phyloP scores from a whole-genome alignment of 2,329 filamentous ascomycete species.

The Fusarium annulatum region DNA sequence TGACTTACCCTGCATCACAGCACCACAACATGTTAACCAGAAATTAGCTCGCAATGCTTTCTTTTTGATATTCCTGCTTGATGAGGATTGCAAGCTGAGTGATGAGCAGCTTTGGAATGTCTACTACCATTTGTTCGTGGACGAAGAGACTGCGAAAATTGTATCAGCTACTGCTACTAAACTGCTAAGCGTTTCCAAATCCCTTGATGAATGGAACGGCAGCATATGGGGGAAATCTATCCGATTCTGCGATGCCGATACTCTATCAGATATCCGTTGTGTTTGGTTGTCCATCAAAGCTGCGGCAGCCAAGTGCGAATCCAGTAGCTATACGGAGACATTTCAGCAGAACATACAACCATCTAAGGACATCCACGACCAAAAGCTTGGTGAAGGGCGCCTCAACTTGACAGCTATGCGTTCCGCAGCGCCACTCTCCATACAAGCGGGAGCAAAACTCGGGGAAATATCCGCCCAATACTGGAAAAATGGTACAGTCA shows the following conservation, averaged over 20 bases:
- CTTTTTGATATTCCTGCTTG: constrained; percentile 62
- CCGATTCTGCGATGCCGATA: constrained; percentile 60
- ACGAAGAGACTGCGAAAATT: constrained; percentile 48
- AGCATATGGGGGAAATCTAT: constrained; percentile 58
- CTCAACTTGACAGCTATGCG: constrained; percentile 47
- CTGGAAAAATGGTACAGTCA: constrained; percentile 51
- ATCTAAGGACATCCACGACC: constrained; percentile 27
- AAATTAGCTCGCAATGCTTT: constrained; percentile 64
- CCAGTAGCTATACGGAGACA: constrained; percentile 7
- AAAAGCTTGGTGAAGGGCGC: constrained; percentile 33
- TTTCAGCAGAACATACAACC: constrained; percentile 34
- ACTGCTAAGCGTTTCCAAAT: constrained; percentile 53
- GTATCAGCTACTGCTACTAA: constrained; percentile 57
- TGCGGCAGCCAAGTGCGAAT: constrained; percentile 28
- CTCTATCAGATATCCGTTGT: constrained; percentile 54
- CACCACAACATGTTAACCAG: background rate
- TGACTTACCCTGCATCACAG: background rate
- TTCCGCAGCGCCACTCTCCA: constrained; percentile 53
- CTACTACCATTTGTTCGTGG: constrained; percentile 65
- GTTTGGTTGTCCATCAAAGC: constrained; percentile 51
- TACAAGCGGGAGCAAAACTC: constrained; percentile 41
- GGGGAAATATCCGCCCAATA: constrained; percentile 44
- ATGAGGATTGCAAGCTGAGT: constrained; percentile 46
- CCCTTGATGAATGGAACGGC: constrained; percentile 57
- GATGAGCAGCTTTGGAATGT: constrained; percentile 60